Evolutionary conservation across 73 alveolate genomes (phyloP), one percentile per base, ranked within the genome.

Genomic region (Paramecium octaurelia): DNA sequence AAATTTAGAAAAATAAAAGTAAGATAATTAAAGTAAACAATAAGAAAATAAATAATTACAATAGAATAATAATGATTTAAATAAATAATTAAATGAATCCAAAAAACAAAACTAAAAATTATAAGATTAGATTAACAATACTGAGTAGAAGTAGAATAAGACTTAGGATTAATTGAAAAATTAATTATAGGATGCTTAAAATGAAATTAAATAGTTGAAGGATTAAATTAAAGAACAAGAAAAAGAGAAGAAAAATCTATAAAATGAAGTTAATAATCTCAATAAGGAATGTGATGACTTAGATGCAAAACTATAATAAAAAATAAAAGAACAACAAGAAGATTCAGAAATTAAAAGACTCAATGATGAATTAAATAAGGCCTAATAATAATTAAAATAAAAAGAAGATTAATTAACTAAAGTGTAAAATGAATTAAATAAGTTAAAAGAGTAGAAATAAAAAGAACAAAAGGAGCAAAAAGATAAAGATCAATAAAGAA

Each of bases 211-310:
- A 80, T 44, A 42, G 21, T 80, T 80, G 18, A 80, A 80, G 34
- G 91, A 80, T 20, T 20, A 80, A 44, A 0, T 48, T 6, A 80
- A 40, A 42, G 73, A 80, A 43, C 2, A 38, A 11, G 91, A 80
- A 24, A 80, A 80, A 23, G 75, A 80, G 1, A 42, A 31, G 46
- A 80, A 80, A 46, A 27, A 80, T 20, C 8, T 43, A 42, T 42
- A 40, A 24, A 80, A 80, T 23, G 75, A 80, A 44, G 46, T 31
- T 20, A 48, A 34, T 48, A 42, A 80, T 18, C 44, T 80, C 27
- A 42, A 80, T 80, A 80, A 80, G 18, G 91, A 80, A 27, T 80
- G 91, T 80, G 91, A 80, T 80, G 91, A 80, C 12, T 43, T 80
- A 80, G 75, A 31, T 23, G 70, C 75, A 0, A 42, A 80, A 27